Evolutionary conservation across 202 grass and related monocot genomes (phyloP), one percentile per base, ranked within the genome.

Genomic region (Bolboschoenoplectus hybrid): DNA sequence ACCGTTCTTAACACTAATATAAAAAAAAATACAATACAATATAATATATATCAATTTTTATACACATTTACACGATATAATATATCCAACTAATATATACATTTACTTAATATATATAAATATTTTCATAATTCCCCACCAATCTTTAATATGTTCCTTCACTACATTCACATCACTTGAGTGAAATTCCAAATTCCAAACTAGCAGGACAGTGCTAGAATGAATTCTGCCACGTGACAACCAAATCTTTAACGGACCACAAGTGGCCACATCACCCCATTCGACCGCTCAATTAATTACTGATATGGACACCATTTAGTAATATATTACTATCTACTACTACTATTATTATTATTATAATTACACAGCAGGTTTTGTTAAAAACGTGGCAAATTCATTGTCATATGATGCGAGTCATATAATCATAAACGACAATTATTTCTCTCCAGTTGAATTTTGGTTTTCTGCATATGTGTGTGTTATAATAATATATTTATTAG

Each of bases 181-280:
- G 44, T 32, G 35, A 79, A 79, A 58, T 58, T 34, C 74, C 13
- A 79, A 79, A 58, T 58, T 34, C 74, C 13, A 38, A 79, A 78
- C 70, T 11, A 51, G 52, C 41, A 41, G 52, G 35, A 79, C 39
- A 58, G 14, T 5, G 52, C 52, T 19, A 41, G 40, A 58, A 43
- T 40, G 5, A 19, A 57, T 6, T 39, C 11, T 55, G 34, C 51
- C 34, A 36, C 51, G 10, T 58, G 14, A 13, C 10, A 57, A 58
- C 52, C 6, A 78, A 78, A 78, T 78, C 51, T 78, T 78, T 78
- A 51, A 78, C 74, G 74, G 71, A 38, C 14, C 52, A 60, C 75
- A 79, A 41, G 32, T 57, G 52, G 7, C 74, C 52, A 79, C 52
- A 41, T 40, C 75, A 58, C 5, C 7, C 7, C 34, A 75, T 44